Evolutionary conservation across 768 basidiomycete species (phyloP).

Genomic region (Boletus vermiculosoides): DNA sequence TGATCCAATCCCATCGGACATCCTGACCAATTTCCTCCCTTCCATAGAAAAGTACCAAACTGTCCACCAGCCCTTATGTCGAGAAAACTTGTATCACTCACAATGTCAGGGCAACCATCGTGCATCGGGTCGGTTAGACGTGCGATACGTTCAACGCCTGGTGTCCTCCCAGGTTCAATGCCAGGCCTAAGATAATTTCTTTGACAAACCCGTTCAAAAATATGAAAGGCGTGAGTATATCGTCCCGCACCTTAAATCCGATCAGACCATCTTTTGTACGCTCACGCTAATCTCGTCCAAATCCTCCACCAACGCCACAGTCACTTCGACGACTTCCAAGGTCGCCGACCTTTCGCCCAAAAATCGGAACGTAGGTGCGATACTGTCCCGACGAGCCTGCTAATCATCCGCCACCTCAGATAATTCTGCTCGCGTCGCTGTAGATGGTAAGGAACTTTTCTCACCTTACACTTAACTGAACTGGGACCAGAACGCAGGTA

Average conservation of each 20-base stretch:
- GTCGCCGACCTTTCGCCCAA: not conserved
- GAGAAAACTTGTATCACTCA: not conserved
- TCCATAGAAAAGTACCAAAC: not conserved
- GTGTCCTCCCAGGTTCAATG: not conserved
- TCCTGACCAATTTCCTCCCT: not conserved
- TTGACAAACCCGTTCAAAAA: no score
- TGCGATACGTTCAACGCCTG: not conserved
- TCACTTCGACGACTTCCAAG: not conserved
- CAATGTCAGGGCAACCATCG: not conserved
- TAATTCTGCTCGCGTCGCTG: not conserved
- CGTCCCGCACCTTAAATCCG: no score
- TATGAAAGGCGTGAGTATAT: no score
- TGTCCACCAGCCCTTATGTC: constrained; percentile 5
- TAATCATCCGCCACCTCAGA: not conserved
- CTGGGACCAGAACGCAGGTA: no score
- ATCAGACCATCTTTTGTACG: not conserved
- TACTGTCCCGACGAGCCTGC: not conserved
- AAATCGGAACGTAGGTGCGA: not conserved
- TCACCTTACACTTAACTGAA: no score
- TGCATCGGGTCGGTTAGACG: not conserved
- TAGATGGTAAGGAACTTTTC: no score
- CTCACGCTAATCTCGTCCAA: not conserved
- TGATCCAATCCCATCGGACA: not conserved
- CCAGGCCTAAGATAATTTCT: no score
- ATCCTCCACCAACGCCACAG: not conserved